Conservation (phyloP, 1,139 yeast species). For the Geotrichum klebahnii region DNA sequence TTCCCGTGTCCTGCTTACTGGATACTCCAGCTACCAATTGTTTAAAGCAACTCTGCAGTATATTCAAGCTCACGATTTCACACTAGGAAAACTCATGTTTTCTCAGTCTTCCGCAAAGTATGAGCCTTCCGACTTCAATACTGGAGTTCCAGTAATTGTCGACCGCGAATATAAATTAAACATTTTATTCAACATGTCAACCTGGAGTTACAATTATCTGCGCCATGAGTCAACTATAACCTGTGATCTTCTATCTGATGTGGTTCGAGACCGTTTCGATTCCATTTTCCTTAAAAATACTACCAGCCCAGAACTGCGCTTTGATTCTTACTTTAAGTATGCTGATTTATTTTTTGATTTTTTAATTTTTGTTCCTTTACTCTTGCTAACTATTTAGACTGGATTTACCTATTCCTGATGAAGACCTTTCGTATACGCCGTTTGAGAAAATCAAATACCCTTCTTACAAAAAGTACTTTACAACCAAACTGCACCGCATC, state of each 20-base stretch:
- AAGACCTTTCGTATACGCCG: constrained; percentile 53
- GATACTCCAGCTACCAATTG: constrained; percentile 87
- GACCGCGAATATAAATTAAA: constrained; percentile 74
- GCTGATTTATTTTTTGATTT: neutral
- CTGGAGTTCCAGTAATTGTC: constrained; percentile 41
- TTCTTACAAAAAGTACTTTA: constrained; percentile 63
- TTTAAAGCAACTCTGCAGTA: constrained; percentile 84
- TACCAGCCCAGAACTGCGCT: constrained; percentile 53
- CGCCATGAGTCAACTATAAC: constrained; percentile 68
- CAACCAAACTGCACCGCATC: constrained; percentile 56
- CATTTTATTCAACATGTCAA: constrained; percentile 75
- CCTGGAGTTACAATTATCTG: constrained; percentile 59
- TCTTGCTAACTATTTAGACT: constrained; percentile 22
- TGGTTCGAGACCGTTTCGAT: constrained; percentile 78
- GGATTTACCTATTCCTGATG: constrained; percentile 24
- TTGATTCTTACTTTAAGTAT: constrained; percentile 55
- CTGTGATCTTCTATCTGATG: constrained; percentile 64
- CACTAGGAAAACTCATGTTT: constrained; percentile 35
- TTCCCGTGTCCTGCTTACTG: constrained; percentile 70
- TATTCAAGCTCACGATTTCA: constrained; percentile 71
- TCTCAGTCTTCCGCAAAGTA: constrained; percentile 23
- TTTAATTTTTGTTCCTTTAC: neutral
- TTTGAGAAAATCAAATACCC: constrained; percentile 69
- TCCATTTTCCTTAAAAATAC: constrained; percentile 71
- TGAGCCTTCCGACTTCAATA: constrained; percentile 12